Conservation (phyloP, 2,329 filamentous ascomycete genomes). For the Trichothecium roseum region DNA sequence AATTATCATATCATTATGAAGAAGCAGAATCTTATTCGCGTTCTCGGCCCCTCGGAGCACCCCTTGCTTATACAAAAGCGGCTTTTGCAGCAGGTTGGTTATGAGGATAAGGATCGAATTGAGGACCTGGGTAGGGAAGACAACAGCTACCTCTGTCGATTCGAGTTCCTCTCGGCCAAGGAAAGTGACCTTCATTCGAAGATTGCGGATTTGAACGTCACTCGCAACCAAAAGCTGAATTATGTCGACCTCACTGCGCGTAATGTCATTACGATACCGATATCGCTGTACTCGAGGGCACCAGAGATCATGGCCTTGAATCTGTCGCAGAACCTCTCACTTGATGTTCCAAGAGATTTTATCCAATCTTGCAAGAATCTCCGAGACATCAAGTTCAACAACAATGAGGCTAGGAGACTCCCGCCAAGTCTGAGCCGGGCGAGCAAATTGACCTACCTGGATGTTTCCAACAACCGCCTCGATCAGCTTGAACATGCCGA, state of each 20-base stretch:
- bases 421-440: conserved; percentile 78
- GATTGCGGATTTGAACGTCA: conserved; percentile 67
- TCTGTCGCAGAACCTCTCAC: conserved; percentile 79
- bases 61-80: conserved; percentile 87
- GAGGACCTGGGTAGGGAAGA: conserved; percentile 94
- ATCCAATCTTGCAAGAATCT: conserved; percentile 87
- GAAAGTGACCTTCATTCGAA: conserved; percentile 67
- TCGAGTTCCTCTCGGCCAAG: conserved; percentile 85
- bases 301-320: conserved; percentile 92
- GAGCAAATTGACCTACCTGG: conserved; percentile 72
- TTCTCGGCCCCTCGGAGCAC: conserved; percentile 67
- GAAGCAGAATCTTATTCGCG: conserved; percentile 80
- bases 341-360: conserved; percentile 92
- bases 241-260: conserved; percentile 86
- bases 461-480: conserved; percentile 88
- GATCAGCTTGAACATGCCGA: conserved; percentile 81
- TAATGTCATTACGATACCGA: conserved; percentile 90
- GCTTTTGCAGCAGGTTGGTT: conserved; percentile 83
- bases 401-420: conserved; percentile 81
- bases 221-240: conserved; percentile 80
- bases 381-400: conserved; percentile 90
- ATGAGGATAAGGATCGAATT: conserved; percentile 73
- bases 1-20: conserved; percentile 95
- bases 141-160: conserved; percentile 92
- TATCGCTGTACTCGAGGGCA: conserved; percentile 84